Evolutionary conservation across 345 rosid species (phyloP), one percentile per base, ranked within the genome.

Genomic region (Citrus reticulata): DNA sequence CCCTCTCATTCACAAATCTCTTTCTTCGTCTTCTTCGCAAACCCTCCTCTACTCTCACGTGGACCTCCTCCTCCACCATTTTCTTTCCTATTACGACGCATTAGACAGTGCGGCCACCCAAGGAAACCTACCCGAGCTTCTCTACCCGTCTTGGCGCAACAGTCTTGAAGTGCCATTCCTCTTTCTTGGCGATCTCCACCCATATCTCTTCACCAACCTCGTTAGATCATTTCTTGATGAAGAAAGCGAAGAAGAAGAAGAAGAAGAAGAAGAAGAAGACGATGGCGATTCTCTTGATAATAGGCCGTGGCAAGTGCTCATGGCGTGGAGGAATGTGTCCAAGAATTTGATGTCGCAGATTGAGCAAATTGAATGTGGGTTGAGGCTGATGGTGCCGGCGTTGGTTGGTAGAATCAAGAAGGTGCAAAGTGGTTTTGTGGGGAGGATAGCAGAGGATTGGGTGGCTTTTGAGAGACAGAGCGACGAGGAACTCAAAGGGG

Each of bases 111-210:
- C 92, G 29, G 91, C 92, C 34, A 72, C 84, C 63, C 20, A 81
- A 24, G 83, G 83, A 75, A 88, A 83, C 66, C 85, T 92, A 62
- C 86, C 98, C 30, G 80, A 85, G 70, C 89, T 93, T 35, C 94
- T 95, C 81, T 87, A 74, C 88, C 95, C 97, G 2, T 85, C 94
- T 6, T 92, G 97, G 97, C 88, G 91, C 30, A 89, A 86, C 86
- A 73, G 92, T 4, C 87, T 93, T 54, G 97, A 92, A 74, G 84
- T 78, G 4, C 94, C 98, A 40, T 93, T 93, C 81, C 91, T 93
- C 69, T 93, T 92, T 81, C 91, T 95, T 74, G 98, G 98, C 34
- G 97, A 95, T 54, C 89, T 95, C 61, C 98, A 95, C 81, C 98
- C 98, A 35, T 92, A 92, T 9, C 84, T 89, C 73, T 88, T 93